Evolutionary conservation across 345 rosid species (phyloP), one percentile per base, ranked within the genome.

Genomic region (Toxicodendron radicans): DNA sequence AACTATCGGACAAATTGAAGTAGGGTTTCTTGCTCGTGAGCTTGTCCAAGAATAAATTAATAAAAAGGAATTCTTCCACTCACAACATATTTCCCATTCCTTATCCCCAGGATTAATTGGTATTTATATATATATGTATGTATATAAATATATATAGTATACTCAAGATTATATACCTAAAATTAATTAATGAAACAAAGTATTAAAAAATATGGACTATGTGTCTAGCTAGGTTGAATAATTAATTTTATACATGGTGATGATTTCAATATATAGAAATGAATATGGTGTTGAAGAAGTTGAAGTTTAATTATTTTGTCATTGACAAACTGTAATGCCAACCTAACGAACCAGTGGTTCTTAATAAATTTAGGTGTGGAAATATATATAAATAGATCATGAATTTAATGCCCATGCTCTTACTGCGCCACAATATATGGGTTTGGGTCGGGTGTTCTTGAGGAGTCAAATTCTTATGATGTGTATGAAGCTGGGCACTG

Each of bases 401-500:
- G 2, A 64, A 43, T 10, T 21, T 21, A 2, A 21, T 32, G 58
- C 38, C 69, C 68, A 60, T 52, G 68, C 68, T 59, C 52, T 11
- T 5, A 11, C 53, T 8, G 23, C 21, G 27, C 79, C 76, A 72
- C 58, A 38, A 58, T 18, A n/a, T 52, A 38, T 38, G 43, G 43
- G 71, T 17, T 45, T 38, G 43, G 43, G 71, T 17, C 32, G 63
- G 60, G 60, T 66, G 64, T 69, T 45, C 6, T 18, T n/a, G n/a
- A 66, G 72, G 56, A 72, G 76, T 78, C 76, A 72, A 72, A 10
- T 58, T 46, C 70, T 61, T 62, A 78, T 78, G 68, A 73, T 78
- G 52, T 14, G 52, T 65, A 21, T 7, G 45, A 41, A 43, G n/a
- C n/a, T n/a, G 20, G 51, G 27, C 69, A 62, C 30, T 43, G 23